Evolutionary conservation across 2,329 filamentous ascomycete species (phyloP), one percentile per base, ranked within the genome.

Genomic region (Amphichorda felina): DNA sequence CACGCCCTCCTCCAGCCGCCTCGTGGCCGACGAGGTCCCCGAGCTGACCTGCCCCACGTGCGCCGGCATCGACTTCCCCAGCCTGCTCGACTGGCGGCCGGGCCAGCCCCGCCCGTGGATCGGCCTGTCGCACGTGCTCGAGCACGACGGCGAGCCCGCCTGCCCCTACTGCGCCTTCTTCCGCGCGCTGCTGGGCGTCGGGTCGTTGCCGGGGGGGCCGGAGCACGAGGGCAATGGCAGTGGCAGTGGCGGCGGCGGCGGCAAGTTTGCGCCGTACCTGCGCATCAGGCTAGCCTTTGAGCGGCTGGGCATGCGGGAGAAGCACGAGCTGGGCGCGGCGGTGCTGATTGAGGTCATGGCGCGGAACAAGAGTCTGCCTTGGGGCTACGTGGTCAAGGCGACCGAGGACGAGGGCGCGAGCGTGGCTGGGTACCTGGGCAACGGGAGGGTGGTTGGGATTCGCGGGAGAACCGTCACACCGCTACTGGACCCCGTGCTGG

Each of bases 131-230:
- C 57, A 60, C 33, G 43, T 35, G 11, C 34, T 39, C 21, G 28
- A 35, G 18, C 15, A 24, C 2, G 36, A 34, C 18, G 36, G 21
- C 10, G 25, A 37, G 17, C 31, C 33, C 13, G 38, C 41, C 4
- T 60, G 56, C 34, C 56, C 56, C n/a, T 60, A 56, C 42, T 60
- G 57, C 41, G 47, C 50, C 37, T 60, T 60, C 42, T 59, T 60
- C 38, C 49, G 54, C 31, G 50, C 54, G 33, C 41, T 60, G 42
- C 48, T 59, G 15, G 53, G 50, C 13, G n/a, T 8, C 24, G 8
- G 24, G 24, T 26, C n/a, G n/a, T n/a, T n/a, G n/a, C n/a, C n/a
- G n/a, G n/a, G n/a, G n/a, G 11, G 27, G 17, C 13, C 11, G 17
- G 27, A 15, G 10, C 6, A 30, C 4, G 6, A 9, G 13, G 44